A percentile compares a stretch with the other conserved stretches of the same genome.
These are phyloP conservation scores for Planoprotostelium fungivorum DNA, from an alignment of 78 protist genomes.

Conservation along the genomic window DNA sequence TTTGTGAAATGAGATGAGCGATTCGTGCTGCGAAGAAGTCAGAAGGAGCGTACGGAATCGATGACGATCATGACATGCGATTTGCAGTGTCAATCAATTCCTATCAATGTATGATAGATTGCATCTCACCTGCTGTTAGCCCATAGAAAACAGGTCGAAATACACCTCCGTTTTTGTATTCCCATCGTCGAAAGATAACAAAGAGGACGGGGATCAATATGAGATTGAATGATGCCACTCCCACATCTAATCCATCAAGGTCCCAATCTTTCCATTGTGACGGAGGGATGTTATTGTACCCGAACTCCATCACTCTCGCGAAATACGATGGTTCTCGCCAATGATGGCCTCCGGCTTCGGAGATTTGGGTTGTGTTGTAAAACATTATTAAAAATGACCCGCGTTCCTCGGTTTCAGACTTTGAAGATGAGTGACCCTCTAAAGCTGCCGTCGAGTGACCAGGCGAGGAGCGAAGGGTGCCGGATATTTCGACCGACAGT, in stretches of 20 bases:
- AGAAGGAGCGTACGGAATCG: background rate
- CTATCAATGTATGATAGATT: background rate
- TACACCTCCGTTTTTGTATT: background rate
- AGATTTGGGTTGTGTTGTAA: no score
- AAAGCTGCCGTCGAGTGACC: no score
- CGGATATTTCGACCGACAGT: no score
- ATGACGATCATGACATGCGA: background rate
- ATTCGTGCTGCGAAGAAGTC: background rate
- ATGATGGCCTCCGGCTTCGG: no score
- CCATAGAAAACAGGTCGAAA: background rate
- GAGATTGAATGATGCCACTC: background rate
- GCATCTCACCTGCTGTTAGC: background rate
- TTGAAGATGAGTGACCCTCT: no score
- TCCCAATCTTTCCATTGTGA: background rate
- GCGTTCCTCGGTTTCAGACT: no score
- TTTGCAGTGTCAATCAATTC: background rate
- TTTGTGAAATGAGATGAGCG: background rate
- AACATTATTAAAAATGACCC: no score
- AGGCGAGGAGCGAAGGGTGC: no score
- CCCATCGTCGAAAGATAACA: background rate
- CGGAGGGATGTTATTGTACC: background rate
- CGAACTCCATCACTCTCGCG: background rate
- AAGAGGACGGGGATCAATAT: background rate
- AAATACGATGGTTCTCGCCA: no score
- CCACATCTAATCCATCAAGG: background rate